Conservation (phyloP, 228 moss, liverwort and hornwort species). For the Sphagnum fallax region DNA sequence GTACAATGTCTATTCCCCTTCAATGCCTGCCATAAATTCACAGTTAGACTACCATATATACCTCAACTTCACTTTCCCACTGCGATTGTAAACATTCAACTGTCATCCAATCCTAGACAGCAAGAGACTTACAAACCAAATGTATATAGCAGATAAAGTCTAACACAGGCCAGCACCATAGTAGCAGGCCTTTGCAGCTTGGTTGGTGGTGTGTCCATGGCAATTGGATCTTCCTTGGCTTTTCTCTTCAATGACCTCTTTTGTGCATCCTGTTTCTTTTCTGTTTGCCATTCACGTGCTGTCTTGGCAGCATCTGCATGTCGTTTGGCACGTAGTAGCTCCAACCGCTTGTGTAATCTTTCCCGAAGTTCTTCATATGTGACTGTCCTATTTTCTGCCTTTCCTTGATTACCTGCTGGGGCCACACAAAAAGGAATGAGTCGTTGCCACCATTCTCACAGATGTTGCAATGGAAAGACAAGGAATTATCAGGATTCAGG, state of each 20-base stretch:
- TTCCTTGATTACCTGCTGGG: slow-evolving; percentile 1
- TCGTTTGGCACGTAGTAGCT: slow-evolving; percentile 74
- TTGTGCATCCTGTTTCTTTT: slow-evolving; percentile 72
- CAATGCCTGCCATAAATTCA: no score
- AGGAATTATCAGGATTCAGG: no score
- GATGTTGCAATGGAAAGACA: not conserved
- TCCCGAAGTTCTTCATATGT: slow-evolving; percentile 80
- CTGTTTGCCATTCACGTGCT: slow-evolving; percentile 71
- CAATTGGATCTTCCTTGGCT: slow-evolving; percentile 26
- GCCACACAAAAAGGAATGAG: not conserved
- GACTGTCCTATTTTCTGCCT: slow-evolving; percentile 50
- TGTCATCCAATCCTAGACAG: no score
- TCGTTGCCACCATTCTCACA: not conserved
- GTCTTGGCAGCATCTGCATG: slow-evolving; percentile 77
- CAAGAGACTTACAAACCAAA: no score
- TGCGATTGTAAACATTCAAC: no score
- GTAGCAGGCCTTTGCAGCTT: slow-evolving; percentile 49
- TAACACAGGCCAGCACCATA: no score
- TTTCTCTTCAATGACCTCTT: slow-evolving; percentile 60
- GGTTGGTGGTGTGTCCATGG: slow-evolving; percentile 23
- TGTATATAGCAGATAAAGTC: no score
- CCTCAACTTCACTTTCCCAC: no score
- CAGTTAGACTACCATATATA: no score
- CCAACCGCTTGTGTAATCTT: slow-evolving; percentile 78
- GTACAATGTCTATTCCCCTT: no score